Base-by-base conservation (phyloP, 179 eudicot species). In the Silene noctiflora region DNA sequence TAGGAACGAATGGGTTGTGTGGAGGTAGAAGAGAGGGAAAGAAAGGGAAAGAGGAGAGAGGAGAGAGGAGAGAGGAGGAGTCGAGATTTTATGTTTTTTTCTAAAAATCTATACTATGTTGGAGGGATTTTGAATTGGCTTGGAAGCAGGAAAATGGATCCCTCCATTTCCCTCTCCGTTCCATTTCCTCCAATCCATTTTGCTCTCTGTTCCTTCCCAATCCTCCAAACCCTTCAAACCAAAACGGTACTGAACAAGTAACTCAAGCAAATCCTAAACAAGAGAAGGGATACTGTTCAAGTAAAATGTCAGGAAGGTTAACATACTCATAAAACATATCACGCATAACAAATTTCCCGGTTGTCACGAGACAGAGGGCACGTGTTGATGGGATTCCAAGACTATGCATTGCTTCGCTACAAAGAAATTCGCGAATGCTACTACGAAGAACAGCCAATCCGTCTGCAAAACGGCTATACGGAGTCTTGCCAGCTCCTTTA, bases 241-340 rank as follows among this genome's bases (percentile, higher is more conserved):
- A 42, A 42, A 42, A 42, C 46, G 31, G 60, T n/a, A 20, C 13
- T 48, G 29, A 55, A 65, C n/a, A 64, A 42, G n/a, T 9, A 69
- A 61, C 64, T 11, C 12, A 24, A 67, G 24, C 24, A 58, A 69
- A 48, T 60, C 66, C 69, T 11, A 46, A 74, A 51, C 12, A 24
- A 63, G 17, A 68, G 70, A 46, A 72, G 16, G 20, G 22, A 68
- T 27, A 21, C 13, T 48, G 7, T 44, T 65, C 6, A 46, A 72
- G 72, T 51, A 63, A 13, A 39, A n/a, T 14, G 55, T 10, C 65
- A 76, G 25, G 21, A 20, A 25, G 16, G 31, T 25, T 55, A 51
- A 82, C 99, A 77, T 96, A 96, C 99, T 96, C 99, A 48, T 95
- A 95, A 76, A 96, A 96, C 99, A 96, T 93, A 80, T 96, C 99